Evolutionary conservation across 768 basidiomycete genomes (phyloP), one percentile per base, ranked within the genome.

Genomic region (Tremella mesenterica): DNA sequence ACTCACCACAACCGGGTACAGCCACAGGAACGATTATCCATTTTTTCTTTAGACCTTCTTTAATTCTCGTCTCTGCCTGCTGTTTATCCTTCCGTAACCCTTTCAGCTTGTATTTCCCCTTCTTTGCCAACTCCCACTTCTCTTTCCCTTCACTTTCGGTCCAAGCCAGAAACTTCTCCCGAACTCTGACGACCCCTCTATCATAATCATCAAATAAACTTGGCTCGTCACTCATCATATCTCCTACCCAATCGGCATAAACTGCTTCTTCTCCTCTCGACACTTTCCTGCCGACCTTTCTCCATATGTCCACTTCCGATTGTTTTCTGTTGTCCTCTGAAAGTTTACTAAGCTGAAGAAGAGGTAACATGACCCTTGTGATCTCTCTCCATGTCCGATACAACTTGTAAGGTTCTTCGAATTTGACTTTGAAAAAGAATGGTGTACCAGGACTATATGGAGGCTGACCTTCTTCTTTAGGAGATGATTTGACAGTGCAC

Each of bases 351-450:
- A n/a, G n/a, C n/a, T n/a, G n/a, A 4, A 62, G 52, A 12, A 73
- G 49, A 1, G 71, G 67, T 16, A 91, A 76, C n/a, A 93, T 76
- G 10, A 71, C 73, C 70, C 88, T 87, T 5, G 95, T 96, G 48
- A 92, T 79, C 74, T 97, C 93, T 51, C 93, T 80, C 90, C 91
- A 97, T 69, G 92, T 88, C 51, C 95, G 85, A 75, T 95, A 97
- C 83, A 93, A 92, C 80, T 96, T 83, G 71, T 99, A 99, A 2
- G 93, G 93, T 67, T 97, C 89, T 73, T 97, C 91, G 73, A 96
- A 97, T 71, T 99, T 99, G 76, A 97, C 80, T 70, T 99, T 99
- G 83, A 95, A 97, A 80, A 99, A 96, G 78, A 96, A 93, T 0
- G 88, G 85, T 1, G 85, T 82, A 27, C 85, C 88, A 0, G 83